Conservation (phyloP, 192 early-diverging fungal genomes). For the Rhizoclosmatium globosum region DNA sequence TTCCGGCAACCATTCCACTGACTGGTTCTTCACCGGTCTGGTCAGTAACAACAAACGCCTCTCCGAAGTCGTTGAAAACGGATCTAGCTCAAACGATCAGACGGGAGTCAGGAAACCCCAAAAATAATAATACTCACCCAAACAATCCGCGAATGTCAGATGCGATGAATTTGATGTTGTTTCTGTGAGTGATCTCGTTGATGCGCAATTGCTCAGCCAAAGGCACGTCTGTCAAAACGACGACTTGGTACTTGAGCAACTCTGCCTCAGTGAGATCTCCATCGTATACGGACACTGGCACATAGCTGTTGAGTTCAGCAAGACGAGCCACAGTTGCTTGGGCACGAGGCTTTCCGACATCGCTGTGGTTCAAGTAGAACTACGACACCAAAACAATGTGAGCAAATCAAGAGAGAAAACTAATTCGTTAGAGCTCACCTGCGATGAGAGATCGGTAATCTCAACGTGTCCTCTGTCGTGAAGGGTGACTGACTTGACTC, state of each 20-base stretch:
- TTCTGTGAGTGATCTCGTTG: constrained; percentile 74
- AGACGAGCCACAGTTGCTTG: constrained; percentile 78
- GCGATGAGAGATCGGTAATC: constrained; percentile 87
- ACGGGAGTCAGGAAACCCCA: background rate
- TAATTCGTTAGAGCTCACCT: constrained; percentile 58
- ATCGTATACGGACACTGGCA: constrained; percentile 80
- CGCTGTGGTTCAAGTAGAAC: constrained; percentile 88
- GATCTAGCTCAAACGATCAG: constrained; percentile 47
- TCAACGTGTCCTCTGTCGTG: constrained; percentile 83
- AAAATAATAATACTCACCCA: constrained; percentile 62
- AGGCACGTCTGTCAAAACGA: constrained; percentile 87
- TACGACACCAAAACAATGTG: too few relatives aligned
- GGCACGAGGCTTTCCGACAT: constrained; percentile 89
- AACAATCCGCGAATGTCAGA: constrained; percentile 92
- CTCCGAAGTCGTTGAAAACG: constrained; percentile 96
- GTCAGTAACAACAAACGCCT: constrained; percentile 85
- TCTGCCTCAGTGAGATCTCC: constrained; percentile 79
- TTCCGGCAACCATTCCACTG: constrained; percentile 89
- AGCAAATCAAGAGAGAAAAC: background rate
- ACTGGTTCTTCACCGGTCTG: constrained; percentile 92
- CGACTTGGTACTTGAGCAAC: constrained; percentile 69
- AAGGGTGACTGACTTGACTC: constrained; percentile 98
- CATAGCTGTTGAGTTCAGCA: constrained; percentile 97
- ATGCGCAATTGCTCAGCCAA: constrained; percentile 82
- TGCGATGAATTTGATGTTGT: constrained; percentile 83